These are phyloP conservation scores for Biscogniauxia sp. DNA, from an alignment of 2,329 filamentous ascomycete species.

Conservation along the genomic window DNA sequence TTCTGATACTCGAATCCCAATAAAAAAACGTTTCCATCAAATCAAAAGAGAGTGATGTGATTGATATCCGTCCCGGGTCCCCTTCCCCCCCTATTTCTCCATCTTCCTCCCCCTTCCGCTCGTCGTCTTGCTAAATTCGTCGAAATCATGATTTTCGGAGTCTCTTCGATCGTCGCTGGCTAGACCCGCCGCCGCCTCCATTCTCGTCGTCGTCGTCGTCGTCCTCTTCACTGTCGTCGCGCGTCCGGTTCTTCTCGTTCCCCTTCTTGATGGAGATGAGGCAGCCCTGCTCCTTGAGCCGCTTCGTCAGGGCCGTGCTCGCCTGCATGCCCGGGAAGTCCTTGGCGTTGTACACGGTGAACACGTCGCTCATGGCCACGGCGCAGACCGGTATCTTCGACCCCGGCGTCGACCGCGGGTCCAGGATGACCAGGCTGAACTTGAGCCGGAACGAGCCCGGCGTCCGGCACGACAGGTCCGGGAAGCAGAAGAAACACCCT, in stretches of 20 bases:
- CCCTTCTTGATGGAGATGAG: conserved; percentile 86
- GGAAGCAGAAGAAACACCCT: conserved; percentile 84
- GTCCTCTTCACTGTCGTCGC: conserved; percentile 45
- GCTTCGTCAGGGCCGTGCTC: conserved; percentile 70
- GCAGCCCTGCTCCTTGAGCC: conserved; percentile 75
- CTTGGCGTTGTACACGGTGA: conserved; percentile 79
- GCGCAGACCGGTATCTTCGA: conserved; percentile 50
- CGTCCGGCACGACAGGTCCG: conserved; percentile 76
- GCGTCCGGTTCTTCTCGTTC: conserved; percentile 58
- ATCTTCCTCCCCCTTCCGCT: too few species aligned
- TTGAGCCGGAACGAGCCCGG: conserved; percentile 72
- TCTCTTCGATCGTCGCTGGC: conserved; percentile 24
- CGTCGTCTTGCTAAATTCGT: neutral
- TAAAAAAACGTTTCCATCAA: neutral
- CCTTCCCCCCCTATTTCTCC: too few species aligned
- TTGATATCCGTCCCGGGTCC: too few species aligned
- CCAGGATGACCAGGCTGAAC: conserved; percentile 71
- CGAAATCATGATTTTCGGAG: conserved; percentile 24
- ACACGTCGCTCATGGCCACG: conserved; percentile 63
- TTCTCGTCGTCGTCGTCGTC: conserved; percentile 39
- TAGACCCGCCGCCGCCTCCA: conserved; percentile 9
- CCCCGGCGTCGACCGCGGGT: conserved; percentile 58
- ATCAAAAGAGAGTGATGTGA: too few species aligned
- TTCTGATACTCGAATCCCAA: neutral
- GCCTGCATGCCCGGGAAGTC: conserved; percentile 83